Evolutionary conservation across 2,329 filamentous ascomycete genomes (phyloP).

Genomic region (Fusarium tuaranense): DNA sequence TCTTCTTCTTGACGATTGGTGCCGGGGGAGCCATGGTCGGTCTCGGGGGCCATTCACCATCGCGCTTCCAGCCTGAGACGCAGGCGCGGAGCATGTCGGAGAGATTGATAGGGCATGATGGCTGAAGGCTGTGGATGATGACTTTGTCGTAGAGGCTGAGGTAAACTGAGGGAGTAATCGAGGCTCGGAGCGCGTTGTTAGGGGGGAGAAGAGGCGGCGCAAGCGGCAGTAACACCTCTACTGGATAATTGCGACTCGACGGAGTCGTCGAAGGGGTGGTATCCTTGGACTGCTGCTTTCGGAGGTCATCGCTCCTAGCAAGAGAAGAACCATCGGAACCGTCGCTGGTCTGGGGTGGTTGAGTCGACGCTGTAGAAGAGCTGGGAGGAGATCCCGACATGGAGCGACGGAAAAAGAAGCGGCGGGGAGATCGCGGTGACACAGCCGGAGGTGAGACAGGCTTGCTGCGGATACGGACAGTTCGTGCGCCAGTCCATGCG

Average conservation of each 20-base stretch:
- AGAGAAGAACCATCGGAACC: slow-evolving; percentile 56
- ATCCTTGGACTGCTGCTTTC: slow-evolving; percentile 49
- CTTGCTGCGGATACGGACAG: slow-evolving; percentile 65
- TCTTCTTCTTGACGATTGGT: slow-evolving; percentile 56
- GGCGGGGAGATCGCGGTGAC: slow-evolving; percentile 60
- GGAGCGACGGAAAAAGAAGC: slow-evolving; percentile 63
- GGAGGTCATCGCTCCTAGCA: slow-evolving; percentile 52
- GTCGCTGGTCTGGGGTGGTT: slow-evolving; percentile 45
- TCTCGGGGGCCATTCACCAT: slow-evolving; percentile 87
- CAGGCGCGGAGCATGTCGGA: slow-evolving; percentile 82
- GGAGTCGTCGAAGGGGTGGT: slow-evolving; percentile 46
- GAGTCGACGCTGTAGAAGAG: slow-evolving; percentile 38
- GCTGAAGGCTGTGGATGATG: slow-evolving; percentile 81
- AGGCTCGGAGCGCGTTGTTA: slow-evolving; percentile 80
- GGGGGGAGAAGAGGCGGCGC: slow-evolving; percentile 78
- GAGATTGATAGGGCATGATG: slow-evolving; percentile 89
- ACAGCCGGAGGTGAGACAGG: slow-evolving; percentile 54
- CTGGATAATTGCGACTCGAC: slow-evolving; percentile 55
- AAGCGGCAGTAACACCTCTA: slow-evolving; percentile 76
- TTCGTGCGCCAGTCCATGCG: slow-evolving; percentile 85
- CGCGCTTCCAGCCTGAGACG: slow-evolving; percentile 91
- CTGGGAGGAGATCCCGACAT: slow-evolving; percentile 55
- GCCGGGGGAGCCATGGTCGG: slow-evolving; percentile 56
- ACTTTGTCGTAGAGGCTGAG: slow-evolving; percentile 91
- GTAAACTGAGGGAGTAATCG: slow-evolving; percentile 80